phyloP scores from a whole-genome alignment of 176 grass and related monocot species.

The Carex scoparia region DNA sequence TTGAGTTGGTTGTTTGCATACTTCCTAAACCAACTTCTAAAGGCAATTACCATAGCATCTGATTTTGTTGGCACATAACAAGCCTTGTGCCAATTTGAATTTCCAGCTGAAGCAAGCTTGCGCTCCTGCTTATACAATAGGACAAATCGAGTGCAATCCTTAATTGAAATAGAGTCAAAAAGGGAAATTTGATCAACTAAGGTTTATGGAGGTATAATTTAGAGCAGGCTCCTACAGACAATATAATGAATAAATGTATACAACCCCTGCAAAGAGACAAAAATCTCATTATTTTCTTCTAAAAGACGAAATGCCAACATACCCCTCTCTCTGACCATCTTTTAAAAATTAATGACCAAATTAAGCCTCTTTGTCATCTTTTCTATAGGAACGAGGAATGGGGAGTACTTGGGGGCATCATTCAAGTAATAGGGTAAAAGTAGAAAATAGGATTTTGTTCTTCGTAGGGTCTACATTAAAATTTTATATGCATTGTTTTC shows the following conservation, averaged over 20 bases:
- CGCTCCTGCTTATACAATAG: constrained; percentile 40
- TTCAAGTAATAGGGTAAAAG: not conserved
- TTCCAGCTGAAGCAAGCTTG: constrained; percentile 39
- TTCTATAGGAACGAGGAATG: not conserved
- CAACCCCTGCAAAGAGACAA: not conserved
- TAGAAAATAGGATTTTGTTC: not conserved
- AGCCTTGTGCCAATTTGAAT: constrained; percentile 55
- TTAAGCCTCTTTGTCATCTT: not conserved
- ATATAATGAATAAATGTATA: not conserved
- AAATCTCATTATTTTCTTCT: not conserved
- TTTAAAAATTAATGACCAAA: not conserved
- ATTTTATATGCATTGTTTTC: not conserved
- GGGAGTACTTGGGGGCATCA: not conserved
- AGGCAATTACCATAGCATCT: constrained; percentile 67
- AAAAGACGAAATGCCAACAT: not conserved
- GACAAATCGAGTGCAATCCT: not conserved
- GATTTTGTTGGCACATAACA: constrained; percentile 81
- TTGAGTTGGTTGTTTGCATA: constrained; percentile 48
- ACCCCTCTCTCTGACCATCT: not conserved
- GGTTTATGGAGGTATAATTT: not conserved
- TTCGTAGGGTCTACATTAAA: not conserved
- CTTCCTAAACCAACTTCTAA: constrained; percentile 85
- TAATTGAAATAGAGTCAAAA: not conserved
- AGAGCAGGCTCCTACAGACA: not conserved
- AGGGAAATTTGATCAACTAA: not conserved